Conservation (phyloP, 179 eudicot species). For the Corrigiola litoralis region DNA sequence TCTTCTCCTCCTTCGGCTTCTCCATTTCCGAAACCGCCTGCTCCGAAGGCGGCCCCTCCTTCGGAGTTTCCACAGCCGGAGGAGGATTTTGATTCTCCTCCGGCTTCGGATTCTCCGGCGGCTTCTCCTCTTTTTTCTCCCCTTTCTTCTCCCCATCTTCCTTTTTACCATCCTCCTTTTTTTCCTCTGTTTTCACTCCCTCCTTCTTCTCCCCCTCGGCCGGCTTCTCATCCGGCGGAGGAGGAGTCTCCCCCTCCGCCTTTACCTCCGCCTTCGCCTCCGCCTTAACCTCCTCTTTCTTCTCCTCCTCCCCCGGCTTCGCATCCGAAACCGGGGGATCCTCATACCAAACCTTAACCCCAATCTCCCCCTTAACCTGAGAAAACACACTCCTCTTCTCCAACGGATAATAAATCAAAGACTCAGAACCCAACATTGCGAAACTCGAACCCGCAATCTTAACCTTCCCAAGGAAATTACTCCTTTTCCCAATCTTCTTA, state of each 20-base stretch:
- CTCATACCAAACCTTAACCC: constrained; percentile 61
- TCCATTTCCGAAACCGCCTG: constrained; percentile 19
- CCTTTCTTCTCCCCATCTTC: constrained; percentile 11
- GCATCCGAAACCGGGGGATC: constrained; percentile 25
- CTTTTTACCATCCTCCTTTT: constrained; percentile 16
- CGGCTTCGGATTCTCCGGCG: background rate
- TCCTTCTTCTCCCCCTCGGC: constrained; percentile 25
- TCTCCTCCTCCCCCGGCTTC: constrained; percentile 15
- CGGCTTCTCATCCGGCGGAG: constrained; percentile 2
- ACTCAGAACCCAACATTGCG: constrained; percentile 36
- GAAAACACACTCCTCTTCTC: constrained; percentile 87
- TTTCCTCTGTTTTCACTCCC: constrained; percentile 18
- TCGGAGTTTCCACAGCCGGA: background rate
- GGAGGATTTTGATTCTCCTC: background rate
- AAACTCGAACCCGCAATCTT: constrained; percentile 58
- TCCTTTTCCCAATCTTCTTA: constrained; percentile 50
- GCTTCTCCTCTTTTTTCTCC: background rate
- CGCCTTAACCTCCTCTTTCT: constrained; percentile 31
- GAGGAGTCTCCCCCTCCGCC: constrained; percentile 11
- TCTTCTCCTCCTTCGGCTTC: constrained; percentile 25
- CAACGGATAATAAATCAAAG: constrained; percentile 58
- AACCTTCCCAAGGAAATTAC: constrained; percentile 69
- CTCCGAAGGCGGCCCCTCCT: constrained; percentile 20
- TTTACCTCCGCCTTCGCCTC: constrained; percentile 9
- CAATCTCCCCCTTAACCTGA: constrained; percentile 85